A percentile compares a stretch with the other conserved stretches of the same genome.
Conservation (phyloP, 306 rosid genomes). For the Biancaea sappan region DNA sequence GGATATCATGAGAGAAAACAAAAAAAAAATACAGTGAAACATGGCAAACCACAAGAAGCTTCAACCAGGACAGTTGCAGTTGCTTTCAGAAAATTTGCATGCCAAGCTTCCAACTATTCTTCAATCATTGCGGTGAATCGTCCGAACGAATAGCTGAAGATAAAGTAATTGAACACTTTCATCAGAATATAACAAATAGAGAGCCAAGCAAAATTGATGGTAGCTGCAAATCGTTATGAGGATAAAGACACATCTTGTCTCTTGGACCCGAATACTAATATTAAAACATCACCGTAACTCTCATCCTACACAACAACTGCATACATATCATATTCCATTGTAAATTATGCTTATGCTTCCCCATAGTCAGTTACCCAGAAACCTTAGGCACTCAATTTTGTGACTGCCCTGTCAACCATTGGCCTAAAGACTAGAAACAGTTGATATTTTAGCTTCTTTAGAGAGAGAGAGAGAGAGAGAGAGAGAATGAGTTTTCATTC, state of each 20-base stretch:
- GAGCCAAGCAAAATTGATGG: not conserved
- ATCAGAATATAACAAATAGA: not conserved
- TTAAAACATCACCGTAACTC: not conserved
- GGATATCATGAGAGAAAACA: not conserved
- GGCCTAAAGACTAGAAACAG: not conserved
- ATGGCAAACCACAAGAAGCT: conserved; percentile 18
- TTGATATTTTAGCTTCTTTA: not conserved
- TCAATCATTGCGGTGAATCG: not conserved
- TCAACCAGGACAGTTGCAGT: conserved; percentile 19
- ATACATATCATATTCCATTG: not conserved
- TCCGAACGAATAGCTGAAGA: not conserved
- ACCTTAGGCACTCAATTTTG: not conserved
- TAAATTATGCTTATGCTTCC: not conserved
- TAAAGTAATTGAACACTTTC: not conserved
- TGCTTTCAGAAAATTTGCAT: not conserved
- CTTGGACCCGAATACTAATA: not conserved
- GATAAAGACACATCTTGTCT: not conserved
- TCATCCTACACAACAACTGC: not conserved
- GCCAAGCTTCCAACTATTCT: not conserved
- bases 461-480: not conserved
- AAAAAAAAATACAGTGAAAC: conserved; percentile 15
- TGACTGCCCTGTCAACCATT: not conserved
- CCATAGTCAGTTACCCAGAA: not conserved
- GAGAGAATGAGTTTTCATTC: not conserved
- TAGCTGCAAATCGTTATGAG: not conserved